Conservation (phyloP, 352 stramenopile genomes). For the Phytophthora macrochlamydospora region DNA sequence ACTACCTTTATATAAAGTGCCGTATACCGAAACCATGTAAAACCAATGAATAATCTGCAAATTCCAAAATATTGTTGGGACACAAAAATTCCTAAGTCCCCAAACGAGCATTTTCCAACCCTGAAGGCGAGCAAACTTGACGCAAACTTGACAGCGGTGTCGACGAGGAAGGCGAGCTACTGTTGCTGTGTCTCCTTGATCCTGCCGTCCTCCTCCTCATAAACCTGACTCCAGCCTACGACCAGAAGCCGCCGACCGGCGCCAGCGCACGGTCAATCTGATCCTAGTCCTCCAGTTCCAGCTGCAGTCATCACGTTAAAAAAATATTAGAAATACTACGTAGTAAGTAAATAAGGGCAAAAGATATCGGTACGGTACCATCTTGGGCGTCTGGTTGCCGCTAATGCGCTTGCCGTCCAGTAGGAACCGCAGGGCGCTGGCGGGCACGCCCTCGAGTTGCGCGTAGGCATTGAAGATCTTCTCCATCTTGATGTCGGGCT, state of each 20-base stretch:
- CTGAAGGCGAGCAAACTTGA: no score
- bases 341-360: neutral
- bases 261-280: slow-evolving; percentile 97
- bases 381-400: slow-evolving; percentile 95
- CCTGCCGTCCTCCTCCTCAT: slow-evolving; percentile 15
- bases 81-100: no score
- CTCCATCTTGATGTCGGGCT: slow-evolving; percentile 98
- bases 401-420: slow-evolving; percentile 96
- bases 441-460: slow-evolving; percentile 93
- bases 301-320: slow-evolving; percentile 12
- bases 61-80: no score
- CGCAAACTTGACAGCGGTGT: neutral
- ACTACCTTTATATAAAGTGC: no score
- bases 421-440: slow-evolving; percentile 93
- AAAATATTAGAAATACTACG: neutral
- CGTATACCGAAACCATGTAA: no score
- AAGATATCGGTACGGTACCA: slow-evolving; percentile 34
- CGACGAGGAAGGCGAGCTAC: neutral
- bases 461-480: slow-evolving; percentile 98
- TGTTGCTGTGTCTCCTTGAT: slow-evolving; percentile 7
- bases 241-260: slow-evolving; percentile 72
- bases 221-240: slow-evolving; percentile 35
- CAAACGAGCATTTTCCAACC: no score
- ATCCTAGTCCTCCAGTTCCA: slow-evolving; percentile 98
- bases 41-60: no score